A percentile compares a stretch with the other conserved stretches of the same genome.
These are phyloP conservation scores for Teratosphaeria nubilosa DNA, from an alignment of 2,329 filamentous ascomycete species.

Conservation along the genomic window DNA sequence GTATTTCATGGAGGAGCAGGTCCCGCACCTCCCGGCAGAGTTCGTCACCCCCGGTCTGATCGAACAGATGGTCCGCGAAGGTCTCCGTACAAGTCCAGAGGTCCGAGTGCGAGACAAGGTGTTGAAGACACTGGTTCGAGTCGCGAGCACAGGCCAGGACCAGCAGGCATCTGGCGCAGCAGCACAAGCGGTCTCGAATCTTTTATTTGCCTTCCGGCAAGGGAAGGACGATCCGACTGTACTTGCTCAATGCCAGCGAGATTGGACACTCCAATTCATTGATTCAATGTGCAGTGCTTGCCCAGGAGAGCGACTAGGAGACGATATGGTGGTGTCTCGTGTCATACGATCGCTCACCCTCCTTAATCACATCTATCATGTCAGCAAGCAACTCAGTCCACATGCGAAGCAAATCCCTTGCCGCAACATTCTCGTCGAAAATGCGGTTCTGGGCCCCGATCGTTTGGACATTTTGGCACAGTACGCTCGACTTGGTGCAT, in stretches of 20 bases:
- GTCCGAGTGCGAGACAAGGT: neutral
- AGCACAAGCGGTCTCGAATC: conserved; percentile 1
- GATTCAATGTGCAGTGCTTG: neutral
- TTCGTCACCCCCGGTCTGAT: conserved; percentile 50
- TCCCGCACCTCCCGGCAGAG: conserved; percentile 47
- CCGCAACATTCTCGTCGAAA: neutral
- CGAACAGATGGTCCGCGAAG: neutral
- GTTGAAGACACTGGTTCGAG: conserved; percentile 7
- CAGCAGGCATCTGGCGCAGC: neutral
- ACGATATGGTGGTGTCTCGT: neutral
- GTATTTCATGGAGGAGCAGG: conserved; percentile 43
- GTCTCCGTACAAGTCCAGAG: neutral
- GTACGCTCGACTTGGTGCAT: neutral
- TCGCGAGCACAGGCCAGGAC: conserved; percentile 1
- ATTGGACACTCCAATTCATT: neutral
- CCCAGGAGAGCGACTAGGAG: neutral
- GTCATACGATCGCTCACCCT: neutral
- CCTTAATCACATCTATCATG: neutral
- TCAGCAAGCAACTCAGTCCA: neutral
- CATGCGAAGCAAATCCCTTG: neutral
- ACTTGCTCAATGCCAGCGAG: neutral
- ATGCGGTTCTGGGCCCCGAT: conserved; percentile 2
- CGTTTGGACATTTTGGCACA: neutral
- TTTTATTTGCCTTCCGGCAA: conserved; percentile 4
- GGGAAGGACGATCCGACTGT: neutral